Evolutionary conservation across 768 basidiomycete genomes (phyloP).

Genomic region (Inosperma sp.): DNA sequence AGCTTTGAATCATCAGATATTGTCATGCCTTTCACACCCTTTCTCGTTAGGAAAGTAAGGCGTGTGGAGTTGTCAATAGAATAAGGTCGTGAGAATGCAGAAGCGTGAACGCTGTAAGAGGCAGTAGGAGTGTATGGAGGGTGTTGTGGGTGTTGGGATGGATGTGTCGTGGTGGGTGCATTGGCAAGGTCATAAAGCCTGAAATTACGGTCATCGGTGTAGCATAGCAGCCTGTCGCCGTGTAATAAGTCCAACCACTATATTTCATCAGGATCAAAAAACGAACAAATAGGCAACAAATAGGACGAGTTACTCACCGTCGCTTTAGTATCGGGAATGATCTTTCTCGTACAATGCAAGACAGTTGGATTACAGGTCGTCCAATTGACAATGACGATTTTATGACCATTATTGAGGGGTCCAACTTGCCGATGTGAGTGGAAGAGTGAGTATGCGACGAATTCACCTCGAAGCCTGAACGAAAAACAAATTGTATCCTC

Average conservation of each 20-base stretch:
- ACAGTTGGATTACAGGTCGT: neutral
- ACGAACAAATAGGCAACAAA: too few relatives aligned
- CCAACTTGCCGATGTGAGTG: neutral
- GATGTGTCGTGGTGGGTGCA: neutral
- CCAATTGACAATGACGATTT: neutral
- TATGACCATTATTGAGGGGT: neutral
- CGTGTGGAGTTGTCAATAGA: neutral
- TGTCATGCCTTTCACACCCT: neutral
- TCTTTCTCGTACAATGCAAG: neutral
- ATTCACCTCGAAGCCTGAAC: neutral
- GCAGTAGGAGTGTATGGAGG: neutral
- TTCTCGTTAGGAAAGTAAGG: neutral
- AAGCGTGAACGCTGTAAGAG: neutral
- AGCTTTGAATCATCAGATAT: neutral
- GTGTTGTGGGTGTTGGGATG: neutral
- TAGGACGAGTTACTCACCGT: neutral
- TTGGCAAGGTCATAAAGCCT: neutral
- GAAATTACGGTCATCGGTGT: neutral
- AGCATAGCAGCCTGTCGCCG: neutral
- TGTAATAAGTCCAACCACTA: slow-evolving; percentile 1
- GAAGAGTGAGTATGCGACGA: neutral
- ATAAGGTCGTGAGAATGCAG: neutral
- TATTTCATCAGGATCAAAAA: neutral
- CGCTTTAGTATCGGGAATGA: neutral
- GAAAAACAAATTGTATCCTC: neutral